Base-by-base conservation (phyloP, 768 basidiomycete genomes). In the Trametes villosa region DNA sequence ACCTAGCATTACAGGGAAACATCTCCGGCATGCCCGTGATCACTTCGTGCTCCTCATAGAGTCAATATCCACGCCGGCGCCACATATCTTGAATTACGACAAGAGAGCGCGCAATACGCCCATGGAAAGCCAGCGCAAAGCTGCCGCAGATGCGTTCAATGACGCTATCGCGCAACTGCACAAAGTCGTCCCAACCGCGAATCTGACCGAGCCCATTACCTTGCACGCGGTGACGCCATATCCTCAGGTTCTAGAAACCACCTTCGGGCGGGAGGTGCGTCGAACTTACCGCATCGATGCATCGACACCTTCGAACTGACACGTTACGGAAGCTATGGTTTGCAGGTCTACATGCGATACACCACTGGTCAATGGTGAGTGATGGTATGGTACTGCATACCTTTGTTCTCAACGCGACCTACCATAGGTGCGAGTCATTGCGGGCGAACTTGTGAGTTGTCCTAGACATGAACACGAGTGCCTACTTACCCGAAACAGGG, bases 281-380 rank as follows among this genome's bases (percentile, higher is more conserved):
- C 2, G 7, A 22, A 1, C 22, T 24, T 42, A 48, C 26, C 11
- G 9, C 42, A 24, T 44, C 20, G 20, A 24, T 40, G 11, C 20
- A 17, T 36, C n/a, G n/a, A n/a, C n/a, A n/a, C n/a, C 1, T 8
- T 27, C 36, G 42, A 20, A 3, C 27, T 59, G n/a, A 20, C 74
- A 60, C 22, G 42, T 34, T 47, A 41, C 30, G 36, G 42, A 52
- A 93, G 91, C 75, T 94, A 18, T 94, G 92, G 92, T 94, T 94
- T 72, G 83, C 86, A n/a, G 86, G 81, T 24, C 75, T 94, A 31
- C 92, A 94, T 68, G 92, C 92, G 42, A 88, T 94, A 26, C 92
- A 94, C 74, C 92, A 94, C 70, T 94, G 91, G 91, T 92, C 91
- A 20, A 92, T 92, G 89, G 90, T 91, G 70, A 65, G 82, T 67